phyloP scores from a whole-genome alignment of 441 rosid genomes.

The Biscutella laevigata region DNA sequence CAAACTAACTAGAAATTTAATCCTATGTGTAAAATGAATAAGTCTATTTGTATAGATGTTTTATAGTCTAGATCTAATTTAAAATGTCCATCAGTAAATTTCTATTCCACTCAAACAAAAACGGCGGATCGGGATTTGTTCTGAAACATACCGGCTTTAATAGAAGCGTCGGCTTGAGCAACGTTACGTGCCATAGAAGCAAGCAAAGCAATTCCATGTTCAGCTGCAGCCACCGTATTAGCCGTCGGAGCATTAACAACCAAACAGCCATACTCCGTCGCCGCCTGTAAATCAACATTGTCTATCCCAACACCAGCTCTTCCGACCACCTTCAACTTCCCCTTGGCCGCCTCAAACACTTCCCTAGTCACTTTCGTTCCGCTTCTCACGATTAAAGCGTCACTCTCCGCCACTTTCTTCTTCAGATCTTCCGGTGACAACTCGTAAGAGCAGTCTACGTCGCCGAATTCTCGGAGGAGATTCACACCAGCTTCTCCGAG shows the following conservation, averaged over 20 bases:
- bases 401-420: slow-evolving; percentile 37
- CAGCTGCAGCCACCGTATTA: slow-evolving; percentile 62
- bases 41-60: too few relatives aligned
- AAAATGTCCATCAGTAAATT: too few relatives aligned
- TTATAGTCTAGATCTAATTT: too few relatives aligned
- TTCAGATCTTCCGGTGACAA: slow-evolving; percentile 41
- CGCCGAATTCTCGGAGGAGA: slow-evolving; percentile 36
- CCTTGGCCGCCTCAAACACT: slow-evolving; percentile 57
- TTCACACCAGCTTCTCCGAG: slow-evolving; percentile 52
- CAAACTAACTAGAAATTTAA: too few relatives aligned
- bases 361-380: slow-evolving; percentile 62
- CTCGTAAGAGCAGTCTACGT: slow-evolving; percentile 49
- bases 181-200: slow-evolving; percentile 55
- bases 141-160: slow-evolving; percentile 38
- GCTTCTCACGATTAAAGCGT: slow-evolving; percentile 62
- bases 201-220: slow-evolving; percentile 58
- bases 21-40: too few relatives aligned
- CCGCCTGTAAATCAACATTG: slow-evolving; percentile 60
- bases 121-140: too few relatives aligned
- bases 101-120: too few relatives aligned
- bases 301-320: slow-evolving; percentile 71
- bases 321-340: slow-evolving; percentile 65
- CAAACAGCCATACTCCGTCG: slow-evolving; percentile 53
- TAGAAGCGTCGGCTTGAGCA: slow-evolving; percentile 60
- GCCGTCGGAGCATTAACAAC: slow-evolving; percentile 70